Percentiles rank a stretch among this genome's conserved stretches.
Conservation (phyloP, 352 stramenopile species). For the Phytophthora europaea region DNA sequence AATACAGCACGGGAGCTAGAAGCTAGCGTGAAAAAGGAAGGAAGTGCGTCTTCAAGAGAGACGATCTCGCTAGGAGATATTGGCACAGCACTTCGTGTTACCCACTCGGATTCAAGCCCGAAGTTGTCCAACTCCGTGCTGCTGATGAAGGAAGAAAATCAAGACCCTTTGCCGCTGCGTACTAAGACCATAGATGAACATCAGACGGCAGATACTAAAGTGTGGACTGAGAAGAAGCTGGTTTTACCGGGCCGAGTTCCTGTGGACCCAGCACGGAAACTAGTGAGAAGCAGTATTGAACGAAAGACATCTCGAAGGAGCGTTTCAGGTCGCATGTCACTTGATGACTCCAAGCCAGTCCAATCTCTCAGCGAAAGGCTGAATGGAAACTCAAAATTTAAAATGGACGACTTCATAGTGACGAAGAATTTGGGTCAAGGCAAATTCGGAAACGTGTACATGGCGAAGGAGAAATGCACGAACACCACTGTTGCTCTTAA, state of each 20-base stretch:
- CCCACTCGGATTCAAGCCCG: neutral
- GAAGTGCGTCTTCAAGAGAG: conserved; percentile 16
- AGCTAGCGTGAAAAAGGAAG: conserved; percentile 17
- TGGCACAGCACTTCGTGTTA: conserved; percentile 23
- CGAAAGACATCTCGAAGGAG: conserved; percentile 16
- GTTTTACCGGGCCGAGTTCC: conserved; percentile 51
- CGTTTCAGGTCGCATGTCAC: conserved; percentile 46
- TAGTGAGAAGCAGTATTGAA: conserved; percentile 25
- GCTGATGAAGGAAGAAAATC: conserved; percentile 16
- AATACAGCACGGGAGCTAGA: neutral
- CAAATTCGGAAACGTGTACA: conserved; percentile 90
- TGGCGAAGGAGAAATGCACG: conserved; percentile 76
- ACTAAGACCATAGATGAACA: neutral
- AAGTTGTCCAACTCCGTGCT: neutral
- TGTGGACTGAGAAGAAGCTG: conserved; percentile 20
- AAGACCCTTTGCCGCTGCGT: conserved; percentile 5
- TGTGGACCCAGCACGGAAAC: conserved; percentile 31
- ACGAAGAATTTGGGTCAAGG: conserved; percentile 86
- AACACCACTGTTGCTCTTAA: conserved; percentile 83
- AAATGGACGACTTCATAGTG: conserved; percentile 82
- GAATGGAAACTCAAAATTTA: conserved; percentile 67
- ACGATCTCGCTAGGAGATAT: conserved; percentile 38
- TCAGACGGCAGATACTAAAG: neutral
- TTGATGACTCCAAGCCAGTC: conserved; percentile 50
- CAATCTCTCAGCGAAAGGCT: conserved; percentile 61